phyloP scores from a whole-genome alignment of 257 asterid genomes.

The Gentiana straminea region DNA sequence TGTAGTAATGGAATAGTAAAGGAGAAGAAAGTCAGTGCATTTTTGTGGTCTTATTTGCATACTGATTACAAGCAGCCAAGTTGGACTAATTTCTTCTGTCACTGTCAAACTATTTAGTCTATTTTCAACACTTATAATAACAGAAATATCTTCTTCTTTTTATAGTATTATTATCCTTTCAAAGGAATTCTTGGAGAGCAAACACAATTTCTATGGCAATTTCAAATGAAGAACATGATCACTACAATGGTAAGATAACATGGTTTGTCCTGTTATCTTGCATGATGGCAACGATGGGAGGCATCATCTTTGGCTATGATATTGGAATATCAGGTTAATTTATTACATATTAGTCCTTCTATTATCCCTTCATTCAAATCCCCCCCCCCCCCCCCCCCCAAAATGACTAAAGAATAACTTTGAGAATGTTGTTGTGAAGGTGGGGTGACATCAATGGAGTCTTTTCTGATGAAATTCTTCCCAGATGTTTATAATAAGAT shows the following conservation, averaged over 20 bases:
- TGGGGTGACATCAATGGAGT: constrained; percentile 83
- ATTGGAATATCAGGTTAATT: constrained; percentile 73
- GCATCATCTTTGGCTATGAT: constrained; percentile 77
- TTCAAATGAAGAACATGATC: constrained; percentile 16
- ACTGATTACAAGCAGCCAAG: constrained; percentile 14
- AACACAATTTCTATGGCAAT: constrained; percentile 28
- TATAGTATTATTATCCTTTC: not conserved
- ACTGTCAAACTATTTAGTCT: not conserved
- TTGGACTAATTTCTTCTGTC: constrained; percentile 12
- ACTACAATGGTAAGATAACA: constrained; percentile 55
- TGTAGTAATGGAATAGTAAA: too few relatives aligned
- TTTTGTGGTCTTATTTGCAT: too few relatives aligned
- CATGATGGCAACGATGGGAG: constrained; percentile 75
- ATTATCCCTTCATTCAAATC: too few relatives aligned
- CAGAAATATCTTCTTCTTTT: not conserved
- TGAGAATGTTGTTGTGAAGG: constrained; percentile 25
- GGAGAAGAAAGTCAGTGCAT: too few relatives aligned
- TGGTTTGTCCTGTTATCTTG: constrained; percentile 52
- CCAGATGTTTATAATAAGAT: constrained; percentile 43
- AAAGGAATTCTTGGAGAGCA: not conserved
- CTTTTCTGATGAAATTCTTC: constrained; percentile 60
- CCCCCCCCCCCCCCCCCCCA: too few relatives aligned
- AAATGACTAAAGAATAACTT: too few relatives aligned
- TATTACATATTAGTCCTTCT: not conserved
- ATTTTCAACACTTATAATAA: not conserved